Base-by-base conservation (phyloP, 2,329 filamentous ascomycete genomes). In the Cadophora malorum region DNA sequence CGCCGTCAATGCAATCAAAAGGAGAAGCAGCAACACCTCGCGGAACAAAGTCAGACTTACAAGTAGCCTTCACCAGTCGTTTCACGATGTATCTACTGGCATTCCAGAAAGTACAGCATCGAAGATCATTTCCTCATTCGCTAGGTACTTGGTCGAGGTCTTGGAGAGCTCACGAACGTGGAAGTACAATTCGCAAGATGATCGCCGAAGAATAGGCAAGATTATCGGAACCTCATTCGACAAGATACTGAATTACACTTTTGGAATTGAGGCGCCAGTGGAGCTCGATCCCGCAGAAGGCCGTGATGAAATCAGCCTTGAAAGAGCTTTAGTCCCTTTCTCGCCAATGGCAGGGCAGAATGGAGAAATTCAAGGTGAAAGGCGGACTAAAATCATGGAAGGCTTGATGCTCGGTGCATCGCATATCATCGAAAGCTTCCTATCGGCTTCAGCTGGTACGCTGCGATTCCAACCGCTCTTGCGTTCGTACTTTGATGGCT, bases 161-260 rank as follows among this genome's bases (percentile, higher is more conserved):
- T 91, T 96, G 73, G 94, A 97, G 80, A 96, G 91, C 78, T 92
- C 91, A 47, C 87, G 89, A 35, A 93, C 90, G 5, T 99, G 95
- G 96, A 90, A 90, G 72, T 97, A 96, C 77, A 84, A 86, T 7
- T 84, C 86, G 1, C 84, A 88, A 12, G 82, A 89, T 31, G 90
- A 94, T 72, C 88, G 90, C 53, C 86, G 89, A 62, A 83, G 89
- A 66, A 85, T 97, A 60, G 87, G 92, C 67, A 84, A 85, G 21
- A 84, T 85, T 52, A 87, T 97, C 31, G 85, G 92, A 31, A 84
- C 84, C 5, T 86, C 90, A 16, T 90, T 97, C 76, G 85, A 91
- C 71, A 89, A 87, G 56, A 84, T 97, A 35, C 80, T 97, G 25
- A 82, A 85, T 41, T 91, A 90, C 75, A 88, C 90, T 31, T 94